phyloP scores from a whole-genome alignment of 305 asterid genomes.

The Plantago rigida region DNA sequence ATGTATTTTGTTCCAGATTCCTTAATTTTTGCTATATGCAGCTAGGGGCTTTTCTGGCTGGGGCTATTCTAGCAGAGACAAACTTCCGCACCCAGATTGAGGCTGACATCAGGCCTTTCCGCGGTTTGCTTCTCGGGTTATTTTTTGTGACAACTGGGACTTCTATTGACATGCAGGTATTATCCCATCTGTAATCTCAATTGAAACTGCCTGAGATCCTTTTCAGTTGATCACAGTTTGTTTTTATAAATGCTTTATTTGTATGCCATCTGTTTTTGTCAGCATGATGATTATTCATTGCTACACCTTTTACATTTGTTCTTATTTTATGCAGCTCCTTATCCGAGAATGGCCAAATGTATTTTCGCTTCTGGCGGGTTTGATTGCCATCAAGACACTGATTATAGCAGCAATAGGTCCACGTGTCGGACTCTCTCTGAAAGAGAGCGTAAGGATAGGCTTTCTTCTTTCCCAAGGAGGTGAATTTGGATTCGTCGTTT shows the following conservation, averaged over 20 bases:
- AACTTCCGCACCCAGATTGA: constrained; percentile 96
- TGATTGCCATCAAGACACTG: constrained; percentile 80
- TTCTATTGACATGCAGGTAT: constrained; percentile 91
- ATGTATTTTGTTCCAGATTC: constrained; percentile 21
- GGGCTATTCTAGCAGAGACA: constrained; percentile 91
- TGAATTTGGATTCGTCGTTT: constrained; percentile 92
- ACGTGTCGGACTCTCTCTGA: constrained; percentile 76
- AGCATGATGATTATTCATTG: constrained; percentile 1
- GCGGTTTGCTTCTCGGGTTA: constrained; percentile 91
- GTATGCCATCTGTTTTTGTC: background rate
- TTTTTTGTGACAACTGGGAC: constrained; percentile 95
- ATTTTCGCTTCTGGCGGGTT: constrained; percentile 81
- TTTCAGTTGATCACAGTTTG: background rate
- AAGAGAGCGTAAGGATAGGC: constrained; percentile 92
- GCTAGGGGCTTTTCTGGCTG: constrained; percentile 98
- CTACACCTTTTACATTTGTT: constrained; percentile 24
- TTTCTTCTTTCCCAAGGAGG: constrained; percentile 99
- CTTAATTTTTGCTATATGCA: constrained; percentile 32
- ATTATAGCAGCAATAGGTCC: constrained; percentile 95
- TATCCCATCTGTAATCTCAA: background rate
- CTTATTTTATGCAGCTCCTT: constrained; percentile 60
- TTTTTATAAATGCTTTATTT: background rate
- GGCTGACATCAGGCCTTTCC: constrained; percentile 97
- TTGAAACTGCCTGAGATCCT: background rate
- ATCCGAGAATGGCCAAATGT: constrained; percentile 99